These are phyloP conservation scores for Pascua guehoae DNA, from an alignment of 1,284 basidiomycete genomes.

Conservation along the genomic window DNA sequence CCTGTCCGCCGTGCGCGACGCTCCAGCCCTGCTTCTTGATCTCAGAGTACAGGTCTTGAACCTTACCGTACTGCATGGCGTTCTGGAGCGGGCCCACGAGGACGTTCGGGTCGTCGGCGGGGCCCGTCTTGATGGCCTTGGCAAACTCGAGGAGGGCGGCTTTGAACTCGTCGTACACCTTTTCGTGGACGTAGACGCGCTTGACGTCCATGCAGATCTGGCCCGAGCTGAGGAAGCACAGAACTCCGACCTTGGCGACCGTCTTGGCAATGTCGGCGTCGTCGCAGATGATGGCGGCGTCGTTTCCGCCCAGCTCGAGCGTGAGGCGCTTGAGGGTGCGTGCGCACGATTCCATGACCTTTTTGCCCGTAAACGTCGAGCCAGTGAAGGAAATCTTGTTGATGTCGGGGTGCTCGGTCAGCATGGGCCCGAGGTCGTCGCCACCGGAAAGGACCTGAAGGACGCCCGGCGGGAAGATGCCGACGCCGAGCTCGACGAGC, in stretches of 20 bases:
- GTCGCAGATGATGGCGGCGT: constrained; percentile 67
- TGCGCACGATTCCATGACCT: constrained; percentile 76
- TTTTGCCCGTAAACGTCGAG: constrained; percentile 84
- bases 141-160: constrained; percentile 54
- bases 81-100: constrained; percentile 95
- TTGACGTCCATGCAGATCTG: constrained; percentile 63
- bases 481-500: constrained; percentile 78
- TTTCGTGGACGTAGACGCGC: constrained; percentile 44
- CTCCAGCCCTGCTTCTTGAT: constrained; percentile 78
- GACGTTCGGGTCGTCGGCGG: constrained; percentile 72
- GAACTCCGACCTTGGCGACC: constrained; percentile 76
- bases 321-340: constrained; percentile 89
- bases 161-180: constrained; percentile 47
- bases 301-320: constrained; percentile 58
- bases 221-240: constrained; percentile 87
- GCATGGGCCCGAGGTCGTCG: constrained; percentile 42
- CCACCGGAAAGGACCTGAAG: constrained; percentile 79
- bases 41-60: constrained; percentile 77
- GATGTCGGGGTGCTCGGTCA: constrained; percentile 40
- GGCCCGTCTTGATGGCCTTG: constrained; percentile 79
- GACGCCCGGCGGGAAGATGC: constrained; percentile 75
- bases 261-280: constrained; percentile 92
- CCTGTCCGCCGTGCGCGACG: constrained; percentile 78
- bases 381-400: constrained; percentile 87
- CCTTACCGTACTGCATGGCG: constrained; percentile 77